Percentiles rank a stretch among this genome's conserved stretches.
These are phyloP conservation scores for Haematococcus lacustris DNA, from an alignment of 139 green algal genomes.

Conservation along the genomic window DNA sequence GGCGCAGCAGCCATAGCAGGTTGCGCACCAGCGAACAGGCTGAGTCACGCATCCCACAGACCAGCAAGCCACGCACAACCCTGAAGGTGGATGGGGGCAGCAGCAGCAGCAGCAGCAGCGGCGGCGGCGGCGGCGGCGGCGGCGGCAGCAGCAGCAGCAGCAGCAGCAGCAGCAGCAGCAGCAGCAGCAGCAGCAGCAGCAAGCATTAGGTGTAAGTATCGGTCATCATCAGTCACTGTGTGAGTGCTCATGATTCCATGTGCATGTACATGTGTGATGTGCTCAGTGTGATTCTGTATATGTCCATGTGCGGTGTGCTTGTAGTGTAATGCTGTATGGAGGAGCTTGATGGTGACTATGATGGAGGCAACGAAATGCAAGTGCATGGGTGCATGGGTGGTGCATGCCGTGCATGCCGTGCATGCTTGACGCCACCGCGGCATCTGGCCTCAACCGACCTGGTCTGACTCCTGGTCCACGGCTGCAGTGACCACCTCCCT, in stretches of 20 bases:
- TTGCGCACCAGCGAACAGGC: constrained; percentile 61
- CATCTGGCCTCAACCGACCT: too few species aligned
- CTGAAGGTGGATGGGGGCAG: too few species aligned
- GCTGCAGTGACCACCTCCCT: constrained; percentile 15
- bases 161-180: neutral
- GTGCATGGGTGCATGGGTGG: neutral
- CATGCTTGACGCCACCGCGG: neutral
- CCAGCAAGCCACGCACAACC: constrained; percentile 75
- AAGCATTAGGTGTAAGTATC: neutral
- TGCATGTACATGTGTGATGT: neutral
- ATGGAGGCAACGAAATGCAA: neutral
- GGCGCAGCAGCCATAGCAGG: constrained; percentile 58
- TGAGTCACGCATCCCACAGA: constrained; percentile 51
- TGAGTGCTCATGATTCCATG: neutral
- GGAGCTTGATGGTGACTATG: neutral
- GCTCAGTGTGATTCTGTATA: neutral
- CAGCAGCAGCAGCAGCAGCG: too few species aligned
- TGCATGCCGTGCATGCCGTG: neutral
- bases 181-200: neutral
- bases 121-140: too few species aligned
- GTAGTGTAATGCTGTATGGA: neutral
- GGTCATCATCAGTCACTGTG: neutral
- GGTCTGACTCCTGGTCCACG: neutral
- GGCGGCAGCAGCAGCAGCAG: too few species aligned
- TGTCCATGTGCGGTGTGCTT: neutral